Base-by-base conservation (phyloP, 352 stramenopile species). In the Globisporangium lucens region DNA sequence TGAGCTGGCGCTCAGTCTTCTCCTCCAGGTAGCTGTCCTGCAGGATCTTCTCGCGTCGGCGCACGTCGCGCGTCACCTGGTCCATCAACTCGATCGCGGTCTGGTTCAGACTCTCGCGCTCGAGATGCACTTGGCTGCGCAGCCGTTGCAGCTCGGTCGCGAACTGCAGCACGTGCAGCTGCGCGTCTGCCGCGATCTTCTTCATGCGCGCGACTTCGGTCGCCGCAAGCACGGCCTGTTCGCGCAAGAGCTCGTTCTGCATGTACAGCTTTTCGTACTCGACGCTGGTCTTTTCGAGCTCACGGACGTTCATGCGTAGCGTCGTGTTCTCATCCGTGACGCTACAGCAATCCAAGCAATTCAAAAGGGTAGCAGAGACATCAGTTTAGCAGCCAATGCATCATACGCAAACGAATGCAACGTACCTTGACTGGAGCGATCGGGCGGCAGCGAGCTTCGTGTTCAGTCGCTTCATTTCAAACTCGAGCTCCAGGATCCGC, bases 291-390 rank as follows among this genome's bases (percentile, higher is more conserved):
- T 80, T 67, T 68, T 91, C 82, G 10, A 82, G 60, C 15, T 90
- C 77, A 33, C 78, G 69, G 4, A 87, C 61, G 9, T 80, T 79
- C 38, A 85, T 74, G 13, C 83, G 70, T 13, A 93, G 61, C 56
- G 74, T 35, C 61, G 79, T 82, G 69, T 90, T 91, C 41, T 93
- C 85, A n/a, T 91, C 82, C 20, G 76, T 86, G n/a, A 93, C 67
- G 55, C 67, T 55, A 20, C 12, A 51, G 41, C 5, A 49, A 7
- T 33, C 29, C 15, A 49, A 49, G 15, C 7, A 17, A 51, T 22
- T n/a, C 15, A 51, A 24, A 17, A 22, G 8, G 7, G 17, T 24
- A 6, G 4, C 43, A 51, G 1, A 12, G 43, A 20, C 17, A 22
- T 51, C 4, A 51, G 43, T 7, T 51, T 20, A 51, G 3, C 17